phyloP scores from a whole-genome alignment of 495 filamentous ascomycete genomes.

The Daldinia bambusicola region DNA sequence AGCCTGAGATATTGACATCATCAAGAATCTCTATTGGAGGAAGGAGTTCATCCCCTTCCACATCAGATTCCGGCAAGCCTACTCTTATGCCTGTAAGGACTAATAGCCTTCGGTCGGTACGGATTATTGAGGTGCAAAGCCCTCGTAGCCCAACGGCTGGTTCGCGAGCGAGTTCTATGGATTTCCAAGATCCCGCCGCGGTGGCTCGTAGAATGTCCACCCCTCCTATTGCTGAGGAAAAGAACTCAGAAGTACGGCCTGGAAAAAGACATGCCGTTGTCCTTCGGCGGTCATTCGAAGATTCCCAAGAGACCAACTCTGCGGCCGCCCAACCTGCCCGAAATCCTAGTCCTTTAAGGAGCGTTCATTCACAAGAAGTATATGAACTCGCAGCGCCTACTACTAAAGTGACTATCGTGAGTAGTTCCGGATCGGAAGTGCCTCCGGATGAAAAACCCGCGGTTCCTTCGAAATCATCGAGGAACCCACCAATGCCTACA shows the following conservation, averaged over 20 bases:
- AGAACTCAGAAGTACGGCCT: conserved; percentile 14
- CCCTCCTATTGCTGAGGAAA: conserved; percentile 55
- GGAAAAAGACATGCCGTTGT: conserved; percentile 32
- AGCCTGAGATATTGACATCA: conserved; percentile 64
- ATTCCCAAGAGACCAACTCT: conserved; percentile 23
- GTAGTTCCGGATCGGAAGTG: conserved; percentile 38
- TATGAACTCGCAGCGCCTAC: conserved; percentile 43
- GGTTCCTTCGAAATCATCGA: conserved; percentile 38
- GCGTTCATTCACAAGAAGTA: conserved; percentile 25
- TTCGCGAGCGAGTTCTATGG: conserved; percentile 57
- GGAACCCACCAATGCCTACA: conserved; percentile 46
- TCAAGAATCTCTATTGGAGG: conserved; percentile 65
- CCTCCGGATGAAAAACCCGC: conserved; percentile 49
- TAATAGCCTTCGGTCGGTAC: conserved; percentile 63
- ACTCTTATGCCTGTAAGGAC: conserved; percentile 55
- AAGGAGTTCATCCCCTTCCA: conserved; percentile 51
- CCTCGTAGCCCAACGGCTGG: conserved; percentile 55
- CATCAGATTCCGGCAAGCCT: conserved; percentile 53
- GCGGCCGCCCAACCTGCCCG: conserved; percentile 31
- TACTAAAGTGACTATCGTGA: conserved; percentile 53
- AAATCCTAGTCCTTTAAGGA: conserved; percentile 42
- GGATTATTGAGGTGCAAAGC: conserved; percentile 63
- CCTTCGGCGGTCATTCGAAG: conserved; percentile 24
- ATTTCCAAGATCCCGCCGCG: conserved; percentile 48
- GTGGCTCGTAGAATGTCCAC: conserved; percentile 49